Conservation (phyloP, 164 flowering plant genomes). For the Magnolia changhungtana region DNA sequence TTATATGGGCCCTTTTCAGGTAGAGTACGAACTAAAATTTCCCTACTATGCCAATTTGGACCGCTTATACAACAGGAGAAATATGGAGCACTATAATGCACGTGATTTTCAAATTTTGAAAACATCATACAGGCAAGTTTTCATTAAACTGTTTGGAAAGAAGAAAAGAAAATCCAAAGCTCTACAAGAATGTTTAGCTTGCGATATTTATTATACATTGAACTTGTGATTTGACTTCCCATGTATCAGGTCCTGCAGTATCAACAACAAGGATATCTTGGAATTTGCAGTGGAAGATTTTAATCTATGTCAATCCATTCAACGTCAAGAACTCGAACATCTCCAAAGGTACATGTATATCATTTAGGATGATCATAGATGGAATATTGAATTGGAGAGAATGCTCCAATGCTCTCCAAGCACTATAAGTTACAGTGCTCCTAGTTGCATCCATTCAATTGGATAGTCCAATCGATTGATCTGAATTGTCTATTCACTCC, state of each 20-base stretch:
- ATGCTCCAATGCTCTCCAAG: too few species aligned
- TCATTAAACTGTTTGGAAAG: neutral
- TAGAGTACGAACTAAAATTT: constrained; percentile 32
- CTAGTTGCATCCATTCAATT: too few species aligned
- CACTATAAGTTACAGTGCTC: too few species aligned
- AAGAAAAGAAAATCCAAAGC: neutral
- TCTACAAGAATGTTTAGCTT: neutral
- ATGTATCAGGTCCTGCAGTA: constrained; percentile 33
- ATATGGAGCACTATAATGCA: constrained; percentile 38
- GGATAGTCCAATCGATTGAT: too few species aligned
- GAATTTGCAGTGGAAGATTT: constrained; percentile 55
- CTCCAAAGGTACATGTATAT: constrained; percentile 42
- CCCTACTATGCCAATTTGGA: constrained; percentile 27
- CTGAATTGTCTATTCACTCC: too few species aligned
- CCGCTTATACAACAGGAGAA: constrained; percentile 45
- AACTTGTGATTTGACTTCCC: neutral
- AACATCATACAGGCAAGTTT: constrained; percentile 26
- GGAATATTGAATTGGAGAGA: too few species aligned
- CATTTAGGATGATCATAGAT: too few species aligned
- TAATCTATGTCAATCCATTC: constrained; percentile 46
- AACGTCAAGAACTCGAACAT: constrained; percentile 44
- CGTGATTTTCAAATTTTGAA: constrained; percentile 16
- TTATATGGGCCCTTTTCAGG: constrained; percentile 36
- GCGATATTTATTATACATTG: neutral
- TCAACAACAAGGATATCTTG: constrained; percentile 33